These are phyloP conservation scores for Triticum aestivum DNA, from an alignment of 176 grass and related monocot species.

Conservation along the genomic window DNA sequence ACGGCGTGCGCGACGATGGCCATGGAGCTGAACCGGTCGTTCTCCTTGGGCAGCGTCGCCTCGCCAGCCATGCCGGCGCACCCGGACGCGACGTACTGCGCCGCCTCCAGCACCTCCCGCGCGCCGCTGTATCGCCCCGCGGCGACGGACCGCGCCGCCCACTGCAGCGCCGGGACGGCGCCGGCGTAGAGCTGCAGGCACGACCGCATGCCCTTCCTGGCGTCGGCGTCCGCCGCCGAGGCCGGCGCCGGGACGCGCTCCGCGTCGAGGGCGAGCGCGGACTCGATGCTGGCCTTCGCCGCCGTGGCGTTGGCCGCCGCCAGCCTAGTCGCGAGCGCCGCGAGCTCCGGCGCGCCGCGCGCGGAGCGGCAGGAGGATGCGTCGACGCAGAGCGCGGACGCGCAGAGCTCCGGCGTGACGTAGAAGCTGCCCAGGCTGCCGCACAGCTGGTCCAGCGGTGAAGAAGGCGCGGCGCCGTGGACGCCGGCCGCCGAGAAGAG, in stretches of 20 bases:
- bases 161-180: conserved; percentile 31
- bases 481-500: not conserved
- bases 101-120: conserved; percentile 28
- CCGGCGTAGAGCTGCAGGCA: conserved; percentile 50
- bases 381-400: conserved; percentile 35
- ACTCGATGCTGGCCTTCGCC: conserved; percentile 25
- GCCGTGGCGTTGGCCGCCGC: conserved; percentile 33
- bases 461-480: not conserved
- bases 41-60: conserved; percentile 8
- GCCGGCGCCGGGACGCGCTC: not conserved
- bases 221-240: not conserved
- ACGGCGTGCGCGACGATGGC: conserved; percentile 41
- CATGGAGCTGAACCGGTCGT: conserved; percentile 19
- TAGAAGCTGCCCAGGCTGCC: conserved; percentile 40
- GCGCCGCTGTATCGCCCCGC: conserved; percentile 28
- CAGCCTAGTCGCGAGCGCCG: conserved; percentile 34
- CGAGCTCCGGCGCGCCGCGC: conserved; percentile 20
- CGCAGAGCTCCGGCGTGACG: conserved; percentile 37
- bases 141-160: conserved; percentile 27
- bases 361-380: conserved; percentile 22
- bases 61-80: conserved; percentile 28
- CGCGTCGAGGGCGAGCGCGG: not conserved
- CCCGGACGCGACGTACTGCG: conserved; percentile 25
- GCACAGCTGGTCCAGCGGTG: conserved; percentile 37
- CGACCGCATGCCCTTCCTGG: not conserved